A percentile compares a stretch with the other conserved stretches of the same genome.
phyloP scores from a whole-genome alignment of 2,329 filamentous ascomycete genomes.

The Microcyclospora pomicola region DNA sequence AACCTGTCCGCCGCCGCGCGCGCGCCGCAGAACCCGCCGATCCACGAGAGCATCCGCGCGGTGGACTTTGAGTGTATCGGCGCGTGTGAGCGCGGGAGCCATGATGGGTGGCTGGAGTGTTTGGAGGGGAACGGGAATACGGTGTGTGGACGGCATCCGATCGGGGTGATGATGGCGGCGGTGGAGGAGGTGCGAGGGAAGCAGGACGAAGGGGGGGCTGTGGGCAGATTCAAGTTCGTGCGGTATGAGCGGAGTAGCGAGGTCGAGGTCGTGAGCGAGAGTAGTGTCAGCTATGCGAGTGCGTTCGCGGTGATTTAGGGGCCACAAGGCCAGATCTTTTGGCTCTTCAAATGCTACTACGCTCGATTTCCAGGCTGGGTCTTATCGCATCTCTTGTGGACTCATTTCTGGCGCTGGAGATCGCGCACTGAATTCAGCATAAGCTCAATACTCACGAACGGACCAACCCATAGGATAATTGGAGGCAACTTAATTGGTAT shows the following conservation, averaged over 20 bases:
- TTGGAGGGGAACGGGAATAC: constrained; percentile 70
- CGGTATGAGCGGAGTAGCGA: constrained; percentile 77
- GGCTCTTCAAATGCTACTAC: too few relatives aligned
- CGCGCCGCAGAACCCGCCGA: constrained; percentile 37
- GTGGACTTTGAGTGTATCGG: constrained; percentile 75
- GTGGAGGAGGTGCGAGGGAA: constrained; percentile 47
- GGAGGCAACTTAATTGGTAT: too few relatives aligned
- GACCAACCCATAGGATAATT: too few relatives aligned
- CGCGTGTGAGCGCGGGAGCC: constrained; percentile 63
- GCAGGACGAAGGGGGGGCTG: constrained; percentile 7
- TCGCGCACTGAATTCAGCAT: too few relatives aligned
- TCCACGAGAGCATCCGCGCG: constrained; percentile 71
- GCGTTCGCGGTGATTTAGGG: constrained; percentile 63
- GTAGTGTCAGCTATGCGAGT: constrained; percentile 89
- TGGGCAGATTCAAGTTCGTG: constrained; percentile 54
- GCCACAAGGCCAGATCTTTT: too few relatives aligned
- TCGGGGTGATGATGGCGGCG: constrained; percentile 82
- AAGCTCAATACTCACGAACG: too few relatives aligned
- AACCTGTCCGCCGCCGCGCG: constrained; percentile 29
- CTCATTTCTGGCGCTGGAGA: too few relatives aligned
- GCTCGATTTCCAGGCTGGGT: too few relatives aligned
- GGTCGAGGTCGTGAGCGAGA: constrained; percentile 53
- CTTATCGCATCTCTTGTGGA: too few relatives aligned
- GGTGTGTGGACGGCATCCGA: constrained; percentile 87
- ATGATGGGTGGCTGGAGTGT: constrained; percentile 55